Evolutionary conservation across 1,284 basidiomycete species (phyloP), one percentile per base, ranked within the genome.

Genomic region (Tausonia pullulans): DNA sequence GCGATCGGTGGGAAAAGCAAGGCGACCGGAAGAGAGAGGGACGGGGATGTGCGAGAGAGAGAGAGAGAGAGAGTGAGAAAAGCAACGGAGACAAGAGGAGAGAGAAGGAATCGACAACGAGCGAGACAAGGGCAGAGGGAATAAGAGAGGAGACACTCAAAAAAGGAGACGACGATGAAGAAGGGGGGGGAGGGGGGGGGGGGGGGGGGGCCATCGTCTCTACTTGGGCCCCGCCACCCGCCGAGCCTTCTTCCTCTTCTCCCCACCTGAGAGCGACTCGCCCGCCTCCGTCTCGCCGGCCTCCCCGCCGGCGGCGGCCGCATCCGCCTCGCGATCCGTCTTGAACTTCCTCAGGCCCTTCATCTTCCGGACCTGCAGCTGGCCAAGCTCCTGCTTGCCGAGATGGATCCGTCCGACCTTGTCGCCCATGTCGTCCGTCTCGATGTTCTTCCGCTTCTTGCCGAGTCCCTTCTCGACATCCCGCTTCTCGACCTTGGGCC

Each of bases 391-490:
- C 80, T 99, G 95, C 76, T 85, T 88, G 65, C 81, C 90, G 58
- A 98, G 76, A 76, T 98, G 95, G 61, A 98, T 83, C 67, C 86
- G 81, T 58, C 94, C 95, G 69, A 95, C 83, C 77, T 94, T 78
- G 76, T 98, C 92, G 65, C 95, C 95, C 95, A 98, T 97, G 76
- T 92, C 91, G 79, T 98, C 95, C 69, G 93, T 90, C 79, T 96
- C 92, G 75, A 94, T 76, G 76, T 97, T 97, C 83, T 91, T 93
- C 77, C 83, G 84, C 82, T 90, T 93, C 82, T 90, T 90, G 51
- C 89, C 90, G n/a, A 90, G 74, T 0, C 91, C 91, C 74, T 82
- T 86, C 78, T 90, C 90, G 58, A 91, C 78, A 57, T 91, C 88
- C 69, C 81, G 81, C 79, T 91, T 90, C 77, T 87, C 87, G 68